These are phyloP conservation scores for Leishmania turanica DNA, from an alignment of 208 protist species.

Conservation along the genomic window DNA sequence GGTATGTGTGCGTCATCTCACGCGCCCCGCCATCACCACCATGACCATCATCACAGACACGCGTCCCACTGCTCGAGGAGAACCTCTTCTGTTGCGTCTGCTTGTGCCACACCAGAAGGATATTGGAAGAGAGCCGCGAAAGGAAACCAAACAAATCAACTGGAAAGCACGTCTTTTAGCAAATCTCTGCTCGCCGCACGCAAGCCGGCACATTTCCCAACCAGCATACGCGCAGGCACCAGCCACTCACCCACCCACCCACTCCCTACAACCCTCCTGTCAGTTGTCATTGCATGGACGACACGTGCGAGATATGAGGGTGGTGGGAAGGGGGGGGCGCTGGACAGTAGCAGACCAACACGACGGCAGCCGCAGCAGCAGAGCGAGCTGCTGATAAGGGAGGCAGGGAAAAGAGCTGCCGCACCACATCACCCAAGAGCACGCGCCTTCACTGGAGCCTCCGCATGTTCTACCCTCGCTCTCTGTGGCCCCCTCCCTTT, in stretches of 20 bases:
- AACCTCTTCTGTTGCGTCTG: too few species aligned
- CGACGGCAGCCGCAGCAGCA: background rate
- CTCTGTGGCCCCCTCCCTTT: background rate
- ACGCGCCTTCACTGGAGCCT: background rate
- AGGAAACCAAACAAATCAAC: conserved; percentile 6
- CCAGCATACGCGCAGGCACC: background rate
- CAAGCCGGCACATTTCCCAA: background rate
- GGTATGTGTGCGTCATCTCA: background rate
- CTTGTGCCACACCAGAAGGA: background rate
- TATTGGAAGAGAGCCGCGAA: conserved; percentile 15
- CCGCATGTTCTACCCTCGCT: background rate
- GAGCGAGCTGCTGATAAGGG: background rate
- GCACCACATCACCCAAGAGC: background rate
- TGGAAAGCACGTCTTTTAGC: background rate
- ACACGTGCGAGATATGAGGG: conserved; percentile 4
- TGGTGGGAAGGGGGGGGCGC: background rate
- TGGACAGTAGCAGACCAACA: background rate
- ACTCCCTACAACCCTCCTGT: background rate
- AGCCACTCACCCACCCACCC: background rate
- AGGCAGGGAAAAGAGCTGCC: background rate
- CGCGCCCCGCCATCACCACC: background rate
- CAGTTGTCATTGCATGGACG: background rate
- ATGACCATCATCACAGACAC: background rate
- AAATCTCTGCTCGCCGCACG: background rate
- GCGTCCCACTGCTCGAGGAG: too few species aligned